These are phyloP conservation scores for carrot (Daucus carota) DNA, from an alignment of 129 eudicot genomes.

Conservation along the genomic window DNA sequence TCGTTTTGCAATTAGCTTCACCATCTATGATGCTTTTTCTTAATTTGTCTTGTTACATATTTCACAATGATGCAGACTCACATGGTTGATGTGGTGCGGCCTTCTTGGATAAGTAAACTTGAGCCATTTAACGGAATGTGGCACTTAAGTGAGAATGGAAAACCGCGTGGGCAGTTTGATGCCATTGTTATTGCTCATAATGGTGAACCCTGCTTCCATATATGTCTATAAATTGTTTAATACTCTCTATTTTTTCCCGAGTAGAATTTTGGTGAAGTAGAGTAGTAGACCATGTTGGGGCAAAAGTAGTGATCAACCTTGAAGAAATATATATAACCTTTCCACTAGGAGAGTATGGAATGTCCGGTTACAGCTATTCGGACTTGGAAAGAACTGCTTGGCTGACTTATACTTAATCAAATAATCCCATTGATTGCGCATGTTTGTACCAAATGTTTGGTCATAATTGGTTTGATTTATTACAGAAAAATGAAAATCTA, in stretches of 20 bases:
- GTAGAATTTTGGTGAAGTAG: neutral
- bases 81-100: slow-evolving; percentile 72
- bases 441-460: neutral
- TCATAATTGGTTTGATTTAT: neutral
- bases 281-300: neutral
- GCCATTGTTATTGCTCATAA: slow-evolving; percentile 89
- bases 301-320: neutral
- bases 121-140: slow-evolving; percentile 92
- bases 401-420: neutral
- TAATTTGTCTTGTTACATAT: slow-evolving; percentile 5
- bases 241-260: neutral
- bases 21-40: neutral
- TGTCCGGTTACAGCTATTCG: neutral
- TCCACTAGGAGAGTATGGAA: neutral
- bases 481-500: neutral
- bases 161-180: slow-evolving; percentile 80
- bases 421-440: neutral
- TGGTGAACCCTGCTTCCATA: slow-evolving; percentile 31
- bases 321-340: neutral
- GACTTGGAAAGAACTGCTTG: neutral
- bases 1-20: neutral
- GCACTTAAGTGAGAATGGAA: slow-evolving; percentile 92
- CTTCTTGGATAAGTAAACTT: slow-evolving; percentile 87
- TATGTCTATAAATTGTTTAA: neutral
- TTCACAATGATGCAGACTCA: slow-evolving; percentile 40